phyloP scores from a whole-genome alignment of 169 alveolate species.

The Plasmodium berghei region DNA sequence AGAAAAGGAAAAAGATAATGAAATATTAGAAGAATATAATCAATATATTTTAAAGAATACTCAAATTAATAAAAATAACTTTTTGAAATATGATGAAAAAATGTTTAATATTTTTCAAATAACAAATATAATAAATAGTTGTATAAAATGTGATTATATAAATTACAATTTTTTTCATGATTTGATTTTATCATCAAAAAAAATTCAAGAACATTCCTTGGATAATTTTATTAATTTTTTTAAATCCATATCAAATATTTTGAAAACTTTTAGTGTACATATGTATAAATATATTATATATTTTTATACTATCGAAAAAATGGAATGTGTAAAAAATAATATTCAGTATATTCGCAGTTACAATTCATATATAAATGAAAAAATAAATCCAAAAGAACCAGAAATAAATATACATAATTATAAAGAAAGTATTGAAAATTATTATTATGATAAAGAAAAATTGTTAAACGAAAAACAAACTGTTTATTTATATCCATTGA shows the following conservation, averaged over 20 bases:
- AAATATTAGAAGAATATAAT: neutral
- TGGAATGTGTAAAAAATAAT: neutral
- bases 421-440: neutral
- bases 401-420: neutral
- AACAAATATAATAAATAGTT: conserved; percentile 44
- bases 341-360: neutral
- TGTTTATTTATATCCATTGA: too few species aligned
- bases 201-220: conserved; percentile 5
- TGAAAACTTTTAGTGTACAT: conserved; percentile 1
- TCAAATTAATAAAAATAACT: neutral
- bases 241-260: conserved; percentile 13
- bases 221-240: conserved; percentile 27
- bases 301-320: conserved; percentile 10
- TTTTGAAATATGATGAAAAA: neutral
- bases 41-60: neutral
- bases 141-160: conserved; percentile 34
- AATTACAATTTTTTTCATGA: conserved; percentile 30
- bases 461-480: neutral
- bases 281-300: conserved; percentile 6
- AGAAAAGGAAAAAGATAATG: neutral
- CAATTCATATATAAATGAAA: neutral
- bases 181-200: neutral
- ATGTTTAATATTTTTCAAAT: conserved; percentile 49
- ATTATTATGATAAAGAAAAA: neutral
- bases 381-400: neutral